A percentile compares a stretch with the other conserved stretches of the same genome.
Conservation (phyloP, 164 flowering plant species). For the Vitis rotundifolia region DNA sequence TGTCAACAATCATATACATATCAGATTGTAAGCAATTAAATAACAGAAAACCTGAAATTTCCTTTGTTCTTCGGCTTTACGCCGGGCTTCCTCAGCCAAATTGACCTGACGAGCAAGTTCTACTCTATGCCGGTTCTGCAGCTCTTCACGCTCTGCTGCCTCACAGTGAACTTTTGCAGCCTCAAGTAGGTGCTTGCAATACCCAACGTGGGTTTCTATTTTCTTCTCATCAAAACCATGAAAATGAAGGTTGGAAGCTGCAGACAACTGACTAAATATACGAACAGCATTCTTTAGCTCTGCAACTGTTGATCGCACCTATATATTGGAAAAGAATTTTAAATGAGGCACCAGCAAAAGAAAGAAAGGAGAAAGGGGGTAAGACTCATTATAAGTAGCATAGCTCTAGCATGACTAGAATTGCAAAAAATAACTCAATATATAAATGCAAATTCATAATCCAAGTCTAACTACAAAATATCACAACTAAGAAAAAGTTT, state of each 20-base stretch:
- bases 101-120: slow-evolving; percentile 86
- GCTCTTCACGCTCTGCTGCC: slow-evolving; percentile 92
- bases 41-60: slow-evolving; percentile 63
- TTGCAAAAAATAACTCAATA: too few species aligned
- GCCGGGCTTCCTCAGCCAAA: slow-evolving; percentile 90
- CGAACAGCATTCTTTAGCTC: slow-evolving; percentile 95
- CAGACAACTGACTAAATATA: slow-evolving; percentile 81
- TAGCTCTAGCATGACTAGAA: too few species aligned
- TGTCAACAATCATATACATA: too few species aligned
- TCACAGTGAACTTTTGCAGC: slow-evolving; percentile 93
- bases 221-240: slow-evolving; percentile 98
- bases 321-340: slow-evolving; percentile 2
- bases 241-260: slow-evolving; percentile 73
- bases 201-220: slow-evolving; percentile 91
- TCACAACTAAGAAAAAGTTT: not conserved
- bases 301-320: slow-evolving; percentile 87
- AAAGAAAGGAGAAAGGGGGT: too few species aligned
- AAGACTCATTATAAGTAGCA: too few species aligned
- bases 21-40: not conserved
- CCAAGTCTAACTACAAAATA: not conserved
- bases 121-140: slow-evolving; percentile 70
- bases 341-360: not conserved
- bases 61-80: slow-evolving; percentile 89
- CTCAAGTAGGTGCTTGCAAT: slow-evolving; percentile 88
- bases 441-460: too few species aligned